phyloP scores from a whole-genome alignment of 2,329 filamentous ascomycete species.

The Uncinocarpus reesii region DNA sequence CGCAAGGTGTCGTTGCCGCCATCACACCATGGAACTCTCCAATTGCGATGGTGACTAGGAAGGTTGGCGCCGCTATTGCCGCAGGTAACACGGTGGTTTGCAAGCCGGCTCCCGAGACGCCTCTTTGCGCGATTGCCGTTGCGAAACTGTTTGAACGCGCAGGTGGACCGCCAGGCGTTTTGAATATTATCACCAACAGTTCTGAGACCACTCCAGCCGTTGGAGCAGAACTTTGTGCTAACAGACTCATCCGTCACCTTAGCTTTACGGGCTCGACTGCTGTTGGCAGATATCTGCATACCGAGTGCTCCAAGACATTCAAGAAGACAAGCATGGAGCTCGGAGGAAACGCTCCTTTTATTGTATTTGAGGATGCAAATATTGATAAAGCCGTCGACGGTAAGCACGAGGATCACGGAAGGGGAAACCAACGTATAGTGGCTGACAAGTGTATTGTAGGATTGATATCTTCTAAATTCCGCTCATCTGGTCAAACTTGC shows the following conservation, averaged over 20 bases:
- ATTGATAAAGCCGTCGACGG: constrained; percentile 22
- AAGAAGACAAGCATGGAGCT: constrained; percentile 37
- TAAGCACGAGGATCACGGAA: constrained; percentile 23
- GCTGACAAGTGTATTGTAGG: constrained; percentile 25
- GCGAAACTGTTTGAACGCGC: constrained; percentile 16
- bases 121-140: constrained; percentile 63
- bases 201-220: constrained; percentile 51
- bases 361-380: constrained; percentile 33
- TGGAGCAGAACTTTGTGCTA: constrained; percentile 15
- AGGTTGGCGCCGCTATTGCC: constrained; percentile 23
- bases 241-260: constrained; percentile 61
- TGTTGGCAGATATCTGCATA: constrained; percentile 24
- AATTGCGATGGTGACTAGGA: constrained; percentile 17
- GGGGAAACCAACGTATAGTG: not conserved
- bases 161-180: constrained; percentile 38
- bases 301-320: constrained; percentile 24
- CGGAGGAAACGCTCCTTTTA: constrained; percentile 32
- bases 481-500: constrained; percentile 21
- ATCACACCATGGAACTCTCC: constrained; percentile 45
- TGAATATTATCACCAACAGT: constrained; percentile 65
- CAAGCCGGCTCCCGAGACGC: constrained; percentile 67
- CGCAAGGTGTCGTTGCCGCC: constrained; percentile 29
- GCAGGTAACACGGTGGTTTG: constrained; percentile 18
- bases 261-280: constrained; percentile 40
- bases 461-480: constrained; percentile 12